Evolutionary conservation across 768 basidiomycete species (phyloP).

Genomic region (Macrocybe gigantea): DNA sequence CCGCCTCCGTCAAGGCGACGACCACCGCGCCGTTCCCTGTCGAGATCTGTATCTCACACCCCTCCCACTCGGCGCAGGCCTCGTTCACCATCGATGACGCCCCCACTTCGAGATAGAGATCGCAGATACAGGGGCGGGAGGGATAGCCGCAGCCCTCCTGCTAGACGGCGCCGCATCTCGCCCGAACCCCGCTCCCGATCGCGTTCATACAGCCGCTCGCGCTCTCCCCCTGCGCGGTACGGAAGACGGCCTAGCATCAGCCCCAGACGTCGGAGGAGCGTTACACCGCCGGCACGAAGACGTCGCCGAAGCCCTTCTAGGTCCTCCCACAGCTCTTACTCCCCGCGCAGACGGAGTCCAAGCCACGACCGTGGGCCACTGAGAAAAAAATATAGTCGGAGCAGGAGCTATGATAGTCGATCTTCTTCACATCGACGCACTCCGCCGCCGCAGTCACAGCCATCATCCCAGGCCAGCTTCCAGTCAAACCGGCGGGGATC

Average conservation of each 20-base stretch:
- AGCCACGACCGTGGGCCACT: conserved; percentile 14
- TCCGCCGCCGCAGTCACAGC: conserved; percentile 16
- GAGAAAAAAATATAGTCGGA: conserved; percentile 15
- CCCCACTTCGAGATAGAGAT: conserved; percentile 37
- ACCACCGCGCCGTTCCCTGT: conserved; percentile 38
- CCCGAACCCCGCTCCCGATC: conserved; percentile 25
- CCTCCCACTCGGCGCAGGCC: conserved; percentile 29
- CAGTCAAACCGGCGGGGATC: conserved; percentile 5
- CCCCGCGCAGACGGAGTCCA: conserved; percentile 25
- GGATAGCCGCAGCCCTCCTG: conserved; percentile 53
- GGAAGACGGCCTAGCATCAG: conserved; percentile 41
- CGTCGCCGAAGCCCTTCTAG: conserved; percentile 20
- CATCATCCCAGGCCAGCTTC: conserved; percentile 8
- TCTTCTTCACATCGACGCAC: conserved; percentile 5
- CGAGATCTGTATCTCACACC: conserved; percentile 39
- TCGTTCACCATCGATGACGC: conserved; percentile 45
- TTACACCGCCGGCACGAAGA: conserved; percentile 17
- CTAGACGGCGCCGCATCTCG: conserved; percentile 38
- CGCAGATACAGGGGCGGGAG: conserved; percentile 25
- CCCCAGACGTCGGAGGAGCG: conserved; percentile 28
- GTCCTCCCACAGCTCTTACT: conserved; percentile 23
- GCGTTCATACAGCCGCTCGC: conserved; percentile 30
- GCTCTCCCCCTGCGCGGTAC: conserved; percentile 30
- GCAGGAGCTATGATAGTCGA: conserved; percentile 24
- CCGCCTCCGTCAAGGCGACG: conserved; percentile 28